A percentile compares a stretch with the other conserved stretches of the same genome.
Conservation (phyloP, 176 grass and related monocot genomes). For the Elaeis guineensis region DNA sequence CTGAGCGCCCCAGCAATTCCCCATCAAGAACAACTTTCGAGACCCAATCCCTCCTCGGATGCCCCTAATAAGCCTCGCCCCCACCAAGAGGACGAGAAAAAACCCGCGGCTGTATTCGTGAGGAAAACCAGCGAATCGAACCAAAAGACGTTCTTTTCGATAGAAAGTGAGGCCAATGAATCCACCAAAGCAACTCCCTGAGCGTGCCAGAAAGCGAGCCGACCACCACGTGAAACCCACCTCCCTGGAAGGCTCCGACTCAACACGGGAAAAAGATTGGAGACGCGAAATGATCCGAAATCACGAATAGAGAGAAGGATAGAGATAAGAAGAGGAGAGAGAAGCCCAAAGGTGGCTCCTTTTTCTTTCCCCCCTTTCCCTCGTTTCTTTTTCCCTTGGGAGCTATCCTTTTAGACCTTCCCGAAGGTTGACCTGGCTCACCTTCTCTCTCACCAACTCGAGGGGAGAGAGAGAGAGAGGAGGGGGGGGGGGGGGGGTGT, state of each 20-base stretch:
- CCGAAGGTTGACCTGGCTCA: not conserved
- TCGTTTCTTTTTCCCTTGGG: not conserved
- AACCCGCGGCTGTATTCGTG: no score
- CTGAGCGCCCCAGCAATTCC: conserved; percentile 52
- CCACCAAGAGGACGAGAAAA: no score
- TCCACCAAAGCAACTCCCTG: no score
- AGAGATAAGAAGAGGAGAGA: not conserved
- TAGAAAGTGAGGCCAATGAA: no score
- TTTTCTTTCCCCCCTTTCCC: not conserved
- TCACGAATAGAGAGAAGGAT: not conserved
- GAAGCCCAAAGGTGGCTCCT: not conserved
- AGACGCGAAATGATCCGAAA: no score
- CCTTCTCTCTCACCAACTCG: not conserved
- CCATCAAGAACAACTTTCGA: conserved; percentile 30
- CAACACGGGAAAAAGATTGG: no score
- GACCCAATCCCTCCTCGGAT: not conserved
- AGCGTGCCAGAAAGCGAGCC: no score
- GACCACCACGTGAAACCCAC: not conserved
- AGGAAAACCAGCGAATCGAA: no score
- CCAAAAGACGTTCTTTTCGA: no score
- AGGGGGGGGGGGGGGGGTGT: no score
- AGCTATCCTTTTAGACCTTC: not conserved
- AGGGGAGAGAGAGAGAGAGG: not conserved
- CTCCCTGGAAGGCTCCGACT: no score
- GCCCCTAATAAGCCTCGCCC: not conserved